Evolutionary conservation across 192 early-diverging fungal genomes (phyloP).

Genomic region (Rhizoclosmatium globosum): DNA sequence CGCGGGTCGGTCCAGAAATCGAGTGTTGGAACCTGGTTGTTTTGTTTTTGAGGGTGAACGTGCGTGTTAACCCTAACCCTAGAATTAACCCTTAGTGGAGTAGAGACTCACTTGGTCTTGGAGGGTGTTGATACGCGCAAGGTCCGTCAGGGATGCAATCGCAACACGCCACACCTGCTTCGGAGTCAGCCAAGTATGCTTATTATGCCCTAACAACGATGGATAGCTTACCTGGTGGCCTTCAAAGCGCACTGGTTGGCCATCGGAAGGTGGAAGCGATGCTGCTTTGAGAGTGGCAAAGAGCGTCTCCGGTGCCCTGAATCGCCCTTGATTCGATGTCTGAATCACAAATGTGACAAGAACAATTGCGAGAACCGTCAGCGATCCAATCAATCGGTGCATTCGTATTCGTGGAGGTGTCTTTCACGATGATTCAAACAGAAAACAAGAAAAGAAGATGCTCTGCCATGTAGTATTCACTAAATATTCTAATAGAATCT

Average conservation of each 20-base stretch:
- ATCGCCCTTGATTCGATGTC: too few species aligned
- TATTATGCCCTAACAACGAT: not conserved
- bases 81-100: too few species aligned
- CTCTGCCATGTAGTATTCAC: too few species aligned
- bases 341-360: too few species aligned
- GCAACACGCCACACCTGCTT: slow-evolving; percentile 27
- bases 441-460: too few species aligned
- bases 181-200: not conserved
- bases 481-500: too few species aligned
- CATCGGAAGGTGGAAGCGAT: not conserved
- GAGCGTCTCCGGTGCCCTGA: not conserved
- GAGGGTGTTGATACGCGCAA: slow-evolving; percentile 7
- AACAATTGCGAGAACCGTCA: too few species aligned
- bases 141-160: slow-evolving; percentile 10
- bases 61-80: not conserved
- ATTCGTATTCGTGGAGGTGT: too few species aligned
- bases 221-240: slow-evolving; percentile 23
- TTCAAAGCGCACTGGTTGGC: slow-evolving; percentile 15
- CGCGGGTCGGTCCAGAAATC: slow-evolving; percentile 37
- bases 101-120: not conserved
- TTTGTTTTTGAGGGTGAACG: too few species aligned
- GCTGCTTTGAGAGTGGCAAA: not conserved
- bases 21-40: slow-evolving; percentile 14
- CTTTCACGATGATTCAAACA: too few species aligned
- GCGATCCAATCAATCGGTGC: too few species aligned